Evolutionary conservation across 2,329 filamentous ascomycete genomes (phyloP).

Genomic region (Podosphaera fusca): DNA sequence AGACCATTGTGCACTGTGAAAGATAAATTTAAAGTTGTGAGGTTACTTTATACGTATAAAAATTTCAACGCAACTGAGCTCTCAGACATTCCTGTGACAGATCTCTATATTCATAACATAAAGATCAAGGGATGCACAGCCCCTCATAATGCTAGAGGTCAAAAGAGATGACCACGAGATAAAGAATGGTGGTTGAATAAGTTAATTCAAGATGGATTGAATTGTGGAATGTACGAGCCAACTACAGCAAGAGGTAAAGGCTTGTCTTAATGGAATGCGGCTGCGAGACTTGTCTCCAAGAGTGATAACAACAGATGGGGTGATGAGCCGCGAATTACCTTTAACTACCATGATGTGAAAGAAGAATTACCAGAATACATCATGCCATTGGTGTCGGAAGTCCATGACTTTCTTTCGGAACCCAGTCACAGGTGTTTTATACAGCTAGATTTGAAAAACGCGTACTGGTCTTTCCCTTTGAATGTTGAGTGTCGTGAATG

Average conservation of each 20-base stretch:
- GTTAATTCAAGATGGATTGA: too few species aligned
- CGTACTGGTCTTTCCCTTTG: not conserved
- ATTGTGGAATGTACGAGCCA: too few species aligned
- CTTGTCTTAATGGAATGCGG: too few species aligned
- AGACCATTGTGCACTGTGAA: not conserved
- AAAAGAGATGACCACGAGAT: not conserved
- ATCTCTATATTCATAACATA: not conserved
- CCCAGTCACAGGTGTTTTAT: not conserved
- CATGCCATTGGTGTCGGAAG: not conserved
- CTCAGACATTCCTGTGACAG: not conserved
- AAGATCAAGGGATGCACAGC: not conserved
- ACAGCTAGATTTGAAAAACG: not conserved
- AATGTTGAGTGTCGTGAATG: too few species aligned
- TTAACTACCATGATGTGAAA: too few species aligned
- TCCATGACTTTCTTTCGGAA: not conserved
- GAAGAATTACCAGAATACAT: not conserved
- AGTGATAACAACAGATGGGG: not conserved
- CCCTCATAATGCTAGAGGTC: not conserved
- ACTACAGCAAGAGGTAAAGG: not conserved
- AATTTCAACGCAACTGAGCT: not conserved
- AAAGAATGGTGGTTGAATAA: too few species aligned
- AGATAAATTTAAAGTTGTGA: not conserved
- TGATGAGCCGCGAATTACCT: not conserved
- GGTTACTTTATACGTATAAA: not conserved
- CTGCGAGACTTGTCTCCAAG: not conserved